Evolutionary conservation across 2,329 filamentous ascomycete genomes (phyloP), one percentile per base, ranked within the genome.

Genomic region (Huntiella abstrusa): DNA sequence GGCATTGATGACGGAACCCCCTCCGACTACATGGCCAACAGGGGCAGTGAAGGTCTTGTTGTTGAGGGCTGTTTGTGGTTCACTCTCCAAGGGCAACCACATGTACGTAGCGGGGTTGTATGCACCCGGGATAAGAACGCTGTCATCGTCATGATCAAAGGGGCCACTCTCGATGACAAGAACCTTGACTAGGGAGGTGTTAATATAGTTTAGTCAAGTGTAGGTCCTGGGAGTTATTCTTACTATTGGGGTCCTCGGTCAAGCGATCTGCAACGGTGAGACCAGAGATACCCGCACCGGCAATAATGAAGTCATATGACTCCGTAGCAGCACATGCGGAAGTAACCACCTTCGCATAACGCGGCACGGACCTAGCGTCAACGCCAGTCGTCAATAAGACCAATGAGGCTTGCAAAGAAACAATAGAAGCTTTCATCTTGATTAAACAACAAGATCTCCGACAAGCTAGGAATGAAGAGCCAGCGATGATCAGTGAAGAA

Each of bases 1-100:
- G 10, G 56, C 58, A 53, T 67, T 67, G 41, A 65, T 52, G 4
- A 58, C 58, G 3, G 59, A 61, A 11, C 60, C 58, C 7, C 65
- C 64, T 13, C 65, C 64, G 35, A 63, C 56, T 11, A 59, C 58
- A 22, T 55, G 52, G 12, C 58, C 60, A 11, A 59, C 35, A 13
- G 49, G 49, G 3, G 43, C 46, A 32, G 43, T 51, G 22, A 51
- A 51, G 11, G 43, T 37, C 12, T 47, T 43, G 48, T 56, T 54
- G 32, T 57, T 56, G 7, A 59, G 53, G 4, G 44, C 56, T 5
- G 45, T 28, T 39, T 58, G 55, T n/a, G 55, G 55, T 1, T 52
- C 52, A 13, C 52, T 57, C 12, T 46, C 41, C 10, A 57, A 49
- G 4, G 48, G 50, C 1, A 53, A 54, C 56, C 57, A 59, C 37